Evolutionary conservation across 192 early-diverging fungal genomes (phyloP).

Genomic region (Neocallimastix lanati): DNA sequence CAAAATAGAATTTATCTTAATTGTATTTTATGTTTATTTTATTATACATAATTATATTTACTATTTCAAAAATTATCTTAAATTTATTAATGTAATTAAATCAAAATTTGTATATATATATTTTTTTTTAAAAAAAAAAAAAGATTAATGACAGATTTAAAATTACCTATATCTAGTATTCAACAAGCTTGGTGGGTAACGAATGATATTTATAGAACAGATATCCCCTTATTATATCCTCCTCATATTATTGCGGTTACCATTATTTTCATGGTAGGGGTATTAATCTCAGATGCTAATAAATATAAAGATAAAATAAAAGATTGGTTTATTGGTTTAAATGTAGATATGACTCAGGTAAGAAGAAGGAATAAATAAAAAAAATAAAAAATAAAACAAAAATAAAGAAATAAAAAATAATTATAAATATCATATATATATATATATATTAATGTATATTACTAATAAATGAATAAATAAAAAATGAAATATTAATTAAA

Average conservation of each 20-base stretch:
- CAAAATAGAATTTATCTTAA: too few species aligned
- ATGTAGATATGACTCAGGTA: constrained; percentile 60
- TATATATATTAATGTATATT: neutral
- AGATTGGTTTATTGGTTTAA: constrained; percentile 62
- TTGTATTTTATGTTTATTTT: too few species aligned
- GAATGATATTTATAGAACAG: constrained; percentile 69
- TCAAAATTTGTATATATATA: too few species aligned
- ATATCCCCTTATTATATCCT: constrained; percentile 64
- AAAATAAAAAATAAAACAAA: too few species aligned
- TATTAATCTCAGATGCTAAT: constrained; percentile 1
- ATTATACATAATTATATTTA: too few species aligned
- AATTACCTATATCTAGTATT: neutral
- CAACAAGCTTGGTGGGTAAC: constrained; percentile 7
- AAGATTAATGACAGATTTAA: neutral
- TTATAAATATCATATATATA: neutral
- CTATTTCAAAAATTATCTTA: too few species aligned
- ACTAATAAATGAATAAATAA: neutral
- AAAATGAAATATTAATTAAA: neutral
- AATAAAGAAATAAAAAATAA: too few species aligned
- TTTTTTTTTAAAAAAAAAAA: neutral
- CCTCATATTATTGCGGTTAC: constrained; percentile 77
- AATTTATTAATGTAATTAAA: too few species aligned
- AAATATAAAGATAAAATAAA: constrained; percentile 15
- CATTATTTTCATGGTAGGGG: constrained; percentile 50
- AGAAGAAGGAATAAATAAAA: too few species aligned